Evolutionary conservation across 129 eudicot species (phyloP).

Genomic region (Scalesia atractyloides): DNA sequence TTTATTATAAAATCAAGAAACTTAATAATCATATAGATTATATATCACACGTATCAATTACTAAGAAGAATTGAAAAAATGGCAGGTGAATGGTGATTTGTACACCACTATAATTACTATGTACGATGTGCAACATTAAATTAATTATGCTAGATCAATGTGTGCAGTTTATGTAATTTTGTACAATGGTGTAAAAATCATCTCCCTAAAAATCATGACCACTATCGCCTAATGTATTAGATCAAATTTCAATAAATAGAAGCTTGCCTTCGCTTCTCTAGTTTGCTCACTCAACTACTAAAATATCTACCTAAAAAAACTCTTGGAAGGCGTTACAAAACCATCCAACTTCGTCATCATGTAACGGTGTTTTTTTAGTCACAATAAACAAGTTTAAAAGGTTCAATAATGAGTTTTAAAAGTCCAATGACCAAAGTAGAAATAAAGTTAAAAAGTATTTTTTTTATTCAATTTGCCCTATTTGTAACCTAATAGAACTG

Average conservation of each 20-base stretch:
- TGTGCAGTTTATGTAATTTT: neutral
- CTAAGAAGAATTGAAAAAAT: neutral
- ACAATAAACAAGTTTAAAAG: neutral
- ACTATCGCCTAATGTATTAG: neutral
- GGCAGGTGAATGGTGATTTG: neutral
- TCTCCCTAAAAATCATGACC: neutral
- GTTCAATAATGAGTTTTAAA: neutral
- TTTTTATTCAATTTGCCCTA: neutral
- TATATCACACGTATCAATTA: neutral
- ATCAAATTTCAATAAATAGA: neutral
- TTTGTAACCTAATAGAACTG: neutral
- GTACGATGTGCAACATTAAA: neutral
- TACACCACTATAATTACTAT: neutral
- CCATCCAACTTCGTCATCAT: neutral
- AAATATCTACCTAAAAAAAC: neutral
- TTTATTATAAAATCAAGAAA: too few relatives aligned
- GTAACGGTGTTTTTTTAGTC: neutral
- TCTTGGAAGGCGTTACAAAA: neutral
- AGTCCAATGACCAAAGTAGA: neutral
- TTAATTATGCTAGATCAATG: neutral
- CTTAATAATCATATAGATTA: constrained; percentile 1
- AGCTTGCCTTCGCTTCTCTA: constrained; percentile 1
- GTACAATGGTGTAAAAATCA: constrained; percentile 3
- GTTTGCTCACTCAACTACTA: neutral
- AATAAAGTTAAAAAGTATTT: neutral